These are phyloP conservation scores for Penicillium sp. DNA, from an alignment of 2,329 filamentous ascomycete genomes.

Conservation along the genomic window DNA sequence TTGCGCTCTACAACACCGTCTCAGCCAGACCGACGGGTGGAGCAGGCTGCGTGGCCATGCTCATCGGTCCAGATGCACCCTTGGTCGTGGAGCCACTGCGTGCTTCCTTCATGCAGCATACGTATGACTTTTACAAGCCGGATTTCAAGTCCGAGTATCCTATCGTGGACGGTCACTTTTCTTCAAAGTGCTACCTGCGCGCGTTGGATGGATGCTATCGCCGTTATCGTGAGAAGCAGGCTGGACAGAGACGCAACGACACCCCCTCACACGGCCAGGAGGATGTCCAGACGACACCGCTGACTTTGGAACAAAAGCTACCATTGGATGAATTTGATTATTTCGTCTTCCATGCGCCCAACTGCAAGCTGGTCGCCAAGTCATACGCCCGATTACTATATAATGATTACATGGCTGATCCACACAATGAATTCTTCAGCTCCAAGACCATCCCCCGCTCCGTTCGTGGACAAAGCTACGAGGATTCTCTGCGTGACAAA, in stretches of 20 bases:
- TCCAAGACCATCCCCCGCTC: constrained; percentile 26
- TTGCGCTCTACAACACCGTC: constrained; percentile 79
- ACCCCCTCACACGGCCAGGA: too few species aligned
- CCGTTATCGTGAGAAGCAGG: constrained; percentile 64
- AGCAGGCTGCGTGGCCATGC: constrained; percentile 70
- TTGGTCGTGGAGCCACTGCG: constrained; percentile 71
- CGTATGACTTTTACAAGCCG: constrained; percentile 88
- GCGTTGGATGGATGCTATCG: constrained; percentile 76
- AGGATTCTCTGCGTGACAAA: constrained; percentile 73
- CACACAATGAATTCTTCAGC: constrained; percentile 25
- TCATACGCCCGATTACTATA: constrained; percentile 80
- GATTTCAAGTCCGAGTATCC: constrained; percentile 83
- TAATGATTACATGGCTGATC: constrained; percentile 73
- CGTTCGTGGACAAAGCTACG: constrained; percentile 71
- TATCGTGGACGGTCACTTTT: constrained; percentile 78
- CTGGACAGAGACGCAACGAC: constrained; percentile 19
- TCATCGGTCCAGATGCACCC: constrained; percentile 72
- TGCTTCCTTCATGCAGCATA: constrained; percentile 74
- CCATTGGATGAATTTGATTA: constrained; percentile 76
- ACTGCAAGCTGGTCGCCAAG: constrained; percentile 81
- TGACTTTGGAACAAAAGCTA: constrained; percentile 28
- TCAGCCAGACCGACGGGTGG: constrained; percentile 74
- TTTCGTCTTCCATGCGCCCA: constrained; percentile 75
- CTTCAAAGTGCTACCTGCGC: constrained; percentile 72
- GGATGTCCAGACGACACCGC: background rate